Base-by-base conservation (phyloP, 1,139 yeast genomes). In the Debaryomycetaceae sp. region DNA sequence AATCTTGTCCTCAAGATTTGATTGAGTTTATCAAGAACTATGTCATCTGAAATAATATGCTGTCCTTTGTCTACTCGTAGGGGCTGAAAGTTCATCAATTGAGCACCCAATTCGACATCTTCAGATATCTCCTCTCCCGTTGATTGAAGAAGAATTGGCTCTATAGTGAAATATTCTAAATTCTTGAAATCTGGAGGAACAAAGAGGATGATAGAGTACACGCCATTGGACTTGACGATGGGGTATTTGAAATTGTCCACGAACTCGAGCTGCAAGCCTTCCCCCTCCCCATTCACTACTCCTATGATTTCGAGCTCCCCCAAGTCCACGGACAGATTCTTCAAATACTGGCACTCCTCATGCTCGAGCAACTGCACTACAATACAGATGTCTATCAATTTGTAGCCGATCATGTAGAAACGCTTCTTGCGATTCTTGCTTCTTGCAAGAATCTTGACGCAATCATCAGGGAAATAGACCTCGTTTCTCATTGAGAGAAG, bases 101-200 rank as follows among this genome's bases (percentile, higher is more conserved):
- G 45, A 2, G 39, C 31, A 23, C 46, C 44, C 11, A 48, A 36
- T 11, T 43, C 35, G 11, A 36, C 27, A 8, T 47, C 36, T 13
- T 45, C 38, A 6, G 40, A 23, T 1, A 38, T 41, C 6, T 47
- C 51, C 9, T 35, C 50, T 36, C 50, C 70, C 61, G 76, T 72
- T 2, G 85, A 75, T 50, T 85, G 90, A 42, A 85, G 74, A 33
- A 80, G 72, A 36, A 85, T 86, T 0, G 97, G 96, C 23, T 75
- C 70, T 5, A 87, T 65, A 0, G 97, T 84, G 53, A 83, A 86
- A 60, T 87, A 89, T 56, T 91, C 97, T 74, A 93, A 76, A 49
- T 80, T 77, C 38, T 73, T 72, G 24, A 87, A 81, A 42, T 80
- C 77, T 0, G 98, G 98, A 1, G 95, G 87, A 33, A 80, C 79